phyloP scores from a whole-genome alignment of 179 eudicot genomes.

The Patellifolia procumbens region DNA sequence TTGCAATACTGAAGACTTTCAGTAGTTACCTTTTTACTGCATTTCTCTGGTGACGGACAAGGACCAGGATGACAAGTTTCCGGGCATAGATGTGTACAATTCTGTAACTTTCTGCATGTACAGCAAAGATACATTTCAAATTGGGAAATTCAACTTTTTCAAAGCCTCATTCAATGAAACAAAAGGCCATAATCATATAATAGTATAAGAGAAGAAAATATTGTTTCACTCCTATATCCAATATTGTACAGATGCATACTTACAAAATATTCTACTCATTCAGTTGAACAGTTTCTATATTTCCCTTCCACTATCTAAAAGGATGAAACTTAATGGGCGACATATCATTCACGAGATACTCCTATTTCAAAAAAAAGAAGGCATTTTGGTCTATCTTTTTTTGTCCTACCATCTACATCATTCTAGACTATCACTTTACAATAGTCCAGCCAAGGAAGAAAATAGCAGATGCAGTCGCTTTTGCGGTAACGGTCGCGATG shows the following conservation, averaged over 20 bases:
- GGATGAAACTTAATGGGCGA: neutral
- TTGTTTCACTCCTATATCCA: neutral
- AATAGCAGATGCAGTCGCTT: no score
- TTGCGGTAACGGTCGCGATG: no score
- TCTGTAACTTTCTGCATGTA: constrained; percentile 72
- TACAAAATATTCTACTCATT: neutral
- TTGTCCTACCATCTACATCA: neutral
- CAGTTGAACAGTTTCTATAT: neutral
- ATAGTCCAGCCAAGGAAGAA: no score
- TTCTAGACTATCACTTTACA: neutral
- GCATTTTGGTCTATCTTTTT: neutral
- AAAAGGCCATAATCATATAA: neutral
- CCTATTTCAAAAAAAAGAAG: neutral
- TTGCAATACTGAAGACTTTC: neutral
- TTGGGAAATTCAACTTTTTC: neutral
- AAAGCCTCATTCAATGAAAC: neutral
- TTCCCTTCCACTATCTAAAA: neutral
- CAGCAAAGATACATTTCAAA: constrained; percentile 16
- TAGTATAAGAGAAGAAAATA: neutral
- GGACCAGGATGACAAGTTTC: constrained; percentile 87
- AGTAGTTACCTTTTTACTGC: constrained; percentile 83
- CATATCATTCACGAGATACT: neutral
- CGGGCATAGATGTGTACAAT: constrained; percentile 90
- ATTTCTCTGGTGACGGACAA: constrained; percentile 86
- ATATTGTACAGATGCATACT: neutral